A percentile compares a stretch with the other conserved stretches of the same genome.
Conservation (phyloP, 345 rosid species). For the Linum trigynum region DNA sequence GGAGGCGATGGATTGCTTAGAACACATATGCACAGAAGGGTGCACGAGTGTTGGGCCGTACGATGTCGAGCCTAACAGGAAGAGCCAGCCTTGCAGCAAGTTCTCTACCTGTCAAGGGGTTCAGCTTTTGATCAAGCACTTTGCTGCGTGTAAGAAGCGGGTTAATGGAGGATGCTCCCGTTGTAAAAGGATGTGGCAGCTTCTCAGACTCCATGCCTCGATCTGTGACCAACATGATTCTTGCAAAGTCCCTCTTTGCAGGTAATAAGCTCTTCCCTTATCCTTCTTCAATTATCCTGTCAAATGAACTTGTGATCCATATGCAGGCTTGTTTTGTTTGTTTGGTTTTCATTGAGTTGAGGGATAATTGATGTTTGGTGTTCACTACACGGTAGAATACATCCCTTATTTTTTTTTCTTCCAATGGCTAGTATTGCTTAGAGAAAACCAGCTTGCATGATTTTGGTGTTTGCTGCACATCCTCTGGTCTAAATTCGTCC, state of each 20-base stretch:
- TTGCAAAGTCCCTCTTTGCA: constrained; percentile 86
- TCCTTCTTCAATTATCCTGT: neutral
- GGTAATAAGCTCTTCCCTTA: constrained; percentile 28
- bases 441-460: too few relatives aligned
- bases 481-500: too few relatives aligned
- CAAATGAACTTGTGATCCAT: neutral
- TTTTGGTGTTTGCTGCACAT: too few relatives aligned
- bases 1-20: constrained; percentile 82
- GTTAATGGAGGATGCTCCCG: constrained; percentile 53
- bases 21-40: constrained; percentile 83
- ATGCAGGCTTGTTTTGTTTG: too few relatives aligned
- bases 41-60: constrained; percentile 65
- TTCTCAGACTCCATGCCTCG: constrained; percentile 69
- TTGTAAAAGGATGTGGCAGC: constrained; percentile 89
- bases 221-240: constrained; percentile 50
- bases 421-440: too few relatives aligned
- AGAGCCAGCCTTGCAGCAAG: constrained; percentile 39
- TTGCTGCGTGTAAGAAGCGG: constrained; percentile 52
- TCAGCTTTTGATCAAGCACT: constrained; percentile 62
- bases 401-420: too few relatives aligned
- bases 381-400: neutral
- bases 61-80: constrained; percentile 23
- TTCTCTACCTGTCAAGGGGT: constrained; percentile 64
- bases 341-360: neutral
- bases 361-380: neutral